Conservation (phyloP, 192 early-diverging fungal species). For the Diversispora epigaea region DNA sequence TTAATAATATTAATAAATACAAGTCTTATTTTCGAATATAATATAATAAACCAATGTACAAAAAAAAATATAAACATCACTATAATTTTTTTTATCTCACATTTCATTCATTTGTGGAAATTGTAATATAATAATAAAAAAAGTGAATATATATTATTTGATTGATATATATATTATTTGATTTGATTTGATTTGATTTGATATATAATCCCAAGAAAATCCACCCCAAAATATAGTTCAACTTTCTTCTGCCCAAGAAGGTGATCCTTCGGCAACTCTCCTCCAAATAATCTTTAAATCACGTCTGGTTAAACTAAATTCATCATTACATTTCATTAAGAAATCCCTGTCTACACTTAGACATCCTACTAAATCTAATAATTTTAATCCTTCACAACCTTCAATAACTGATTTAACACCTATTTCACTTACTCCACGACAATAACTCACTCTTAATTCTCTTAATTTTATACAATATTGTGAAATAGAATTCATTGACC, state of each 20-base stretch:
- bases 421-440: conserved; percentile 29
- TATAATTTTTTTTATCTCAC: no score
- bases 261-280: neutral
- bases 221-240: neutral
- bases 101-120: no score
- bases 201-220: no score
- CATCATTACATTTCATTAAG: conserved; percentile 27
- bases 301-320: conserved; percentile 1
- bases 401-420: conserved; percentile 23
- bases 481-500: conserved; percentile 15
- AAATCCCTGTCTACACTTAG: conserved; percentile 17
- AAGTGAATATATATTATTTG: no score
- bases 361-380: conserved; percentile 30
- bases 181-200: no score
- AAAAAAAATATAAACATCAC: no score
- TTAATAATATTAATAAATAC: no score
- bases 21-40: no score
- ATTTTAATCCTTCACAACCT: conserved; percentile 19
- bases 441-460: conserved; percentile 31
- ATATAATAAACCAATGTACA: no score
- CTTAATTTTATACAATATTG: conserved; percentile 26
- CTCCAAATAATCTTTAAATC: conserved; percentile 18
- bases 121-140: no score
- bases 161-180: no score
- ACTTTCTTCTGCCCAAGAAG: conserved; percentile 14